Evolutionary conservation across 805 yeast species (phyloP).

Genomic region (Kluyveromyces lactis): DNA sequence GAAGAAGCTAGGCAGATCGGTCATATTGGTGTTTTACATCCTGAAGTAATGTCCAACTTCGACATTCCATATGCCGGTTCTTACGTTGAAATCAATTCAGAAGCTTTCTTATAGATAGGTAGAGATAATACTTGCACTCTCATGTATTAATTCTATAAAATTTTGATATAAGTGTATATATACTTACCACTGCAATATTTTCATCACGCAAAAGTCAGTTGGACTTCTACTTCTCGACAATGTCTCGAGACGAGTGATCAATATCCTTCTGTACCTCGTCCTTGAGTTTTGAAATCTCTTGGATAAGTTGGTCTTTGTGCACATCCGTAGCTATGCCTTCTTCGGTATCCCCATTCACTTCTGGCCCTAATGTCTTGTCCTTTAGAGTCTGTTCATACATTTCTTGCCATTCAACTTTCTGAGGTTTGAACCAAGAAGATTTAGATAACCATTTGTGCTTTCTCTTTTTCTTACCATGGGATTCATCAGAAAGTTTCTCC

Average conservation of each 20-base stretch:
- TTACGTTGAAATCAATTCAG: constrained; percentile 81
- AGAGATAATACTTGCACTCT: not conserved
- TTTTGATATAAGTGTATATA: not conserved
- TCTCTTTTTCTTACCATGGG: constrained; percentile 32
- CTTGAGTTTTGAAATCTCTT: constrained; percentile 4
- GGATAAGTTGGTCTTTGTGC: constrained; percentile 9
- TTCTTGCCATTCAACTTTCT: constrained; percentile 52
- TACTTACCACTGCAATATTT: constrained; percentile 2
- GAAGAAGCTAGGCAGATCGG: constrained; percentile 60
- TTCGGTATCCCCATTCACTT: constrained; percentile 16
- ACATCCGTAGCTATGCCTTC: constrained; percentile 9
- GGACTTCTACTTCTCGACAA: not conserved
- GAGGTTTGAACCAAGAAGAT: constrained; percentile 37
- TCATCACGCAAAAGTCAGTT: not conserved
- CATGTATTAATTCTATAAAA: not conserved
- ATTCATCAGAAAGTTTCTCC: constrained; percentile 40
- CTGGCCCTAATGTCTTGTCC: constrained; percentile 14
- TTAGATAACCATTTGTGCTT: constrained; percentile 35
- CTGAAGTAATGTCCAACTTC: constrained; percentile 78
- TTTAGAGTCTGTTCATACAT: constrained; percentile 43
- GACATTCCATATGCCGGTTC: constrained; percentile 93
- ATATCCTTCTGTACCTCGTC: not conserved
- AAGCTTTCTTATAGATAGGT: constrained; percentile 58
- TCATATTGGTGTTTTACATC: constrained; percentile 88
- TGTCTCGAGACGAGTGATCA: constrained; percentile 3